A percentile compares a stretch with the other conserved stretches of the same genome.
Evolutionary conservation across 441 rosid species (phyloP).

Genomic region (Rhodomyrtus psidioides): DNA sequence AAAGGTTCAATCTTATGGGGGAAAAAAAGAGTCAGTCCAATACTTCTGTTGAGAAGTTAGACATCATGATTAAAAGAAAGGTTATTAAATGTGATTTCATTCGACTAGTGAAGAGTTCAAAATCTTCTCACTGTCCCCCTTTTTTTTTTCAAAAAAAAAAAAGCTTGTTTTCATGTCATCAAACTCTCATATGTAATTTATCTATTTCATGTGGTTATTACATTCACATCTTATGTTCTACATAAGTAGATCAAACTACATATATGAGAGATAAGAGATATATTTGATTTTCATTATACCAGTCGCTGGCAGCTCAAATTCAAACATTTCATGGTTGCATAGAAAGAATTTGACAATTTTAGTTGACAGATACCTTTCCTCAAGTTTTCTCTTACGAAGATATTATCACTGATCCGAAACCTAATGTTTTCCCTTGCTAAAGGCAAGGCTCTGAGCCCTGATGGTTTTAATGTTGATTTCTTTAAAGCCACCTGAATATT

Average conservation of each 20-base stretch:
- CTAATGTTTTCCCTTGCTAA: too few species aligned
- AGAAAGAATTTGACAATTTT: neutral
- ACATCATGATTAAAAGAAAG: neutral
- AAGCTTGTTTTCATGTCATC: neutral
- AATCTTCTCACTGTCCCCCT: neutral
- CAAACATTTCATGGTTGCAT: neutral
- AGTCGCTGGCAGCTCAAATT: neutral
- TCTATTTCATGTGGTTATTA: neutral
- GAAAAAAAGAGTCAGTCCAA: neutral
- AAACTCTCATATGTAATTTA: neutral
- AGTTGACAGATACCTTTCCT: neutral
- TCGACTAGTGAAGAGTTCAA: neutral
- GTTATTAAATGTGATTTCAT: neutral
- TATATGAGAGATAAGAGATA: neutral
- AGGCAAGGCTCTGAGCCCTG: too few species aligned
- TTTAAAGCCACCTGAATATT: too few species aligned
- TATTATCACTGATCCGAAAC: too few species aligned
- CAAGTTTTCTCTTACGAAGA: neutral
- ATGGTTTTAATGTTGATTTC: too few species aligned
- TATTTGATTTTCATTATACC: neutral
- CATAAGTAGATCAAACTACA: neutral
- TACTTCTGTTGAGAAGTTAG: neutral
- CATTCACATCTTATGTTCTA: neutral
- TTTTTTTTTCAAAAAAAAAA: neutral
- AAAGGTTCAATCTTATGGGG: neutral